Percentiles rank a stretch among this genome's conserved stretches.
Conservation (phyloP, 2,329 filamentous ascomycete species). For the Scedosporium apiospermum region DNA sequence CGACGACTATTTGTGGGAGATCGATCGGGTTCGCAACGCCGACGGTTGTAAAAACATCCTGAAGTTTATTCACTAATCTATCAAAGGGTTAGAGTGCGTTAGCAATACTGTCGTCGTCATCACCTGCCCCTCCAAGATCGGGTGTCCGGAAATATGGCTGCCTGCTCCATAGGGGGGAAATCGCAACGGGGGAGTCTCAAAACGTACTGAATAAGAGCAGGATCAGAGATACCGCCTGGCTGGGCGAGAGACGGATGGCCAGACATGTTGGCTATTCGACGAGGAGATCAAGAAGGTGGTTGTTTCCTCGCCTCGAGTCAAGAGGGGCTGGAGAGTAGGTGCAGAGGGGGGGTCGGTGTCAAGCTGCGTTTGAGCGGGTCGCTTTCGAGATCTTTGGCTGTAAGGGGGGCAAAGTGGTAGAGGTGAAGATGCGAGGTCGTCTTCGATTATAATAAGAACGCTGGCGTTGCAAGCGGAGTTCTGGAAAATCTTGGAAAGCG, state of each 20-base stretch:
- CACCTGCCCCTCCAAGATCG: not conserved
- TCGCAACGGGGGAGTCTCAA: conserved; percentile 15
- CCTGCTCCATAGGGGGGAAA: not conserved
- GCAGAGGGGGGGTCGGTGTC: not conserved
- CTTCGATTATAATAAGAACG: not conserved
- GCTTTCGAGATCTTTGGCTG: not conserved
- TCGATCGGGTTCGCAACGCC: conserved; percentile 99
- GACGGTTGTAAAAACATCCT: conserved; percentile 98
- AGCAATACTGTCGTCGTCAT: conserved; percentile 10
- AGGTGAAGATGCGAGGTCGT: not conserved
- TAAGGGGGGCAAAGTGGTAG: not conserved
- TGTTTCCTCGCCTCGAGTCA: not conserved
- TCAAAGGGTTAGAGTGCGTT: conserved; percentile 14
- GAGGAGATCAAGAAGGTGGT: not conserved
- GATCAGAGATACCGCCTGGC: conserved; percentile 55
- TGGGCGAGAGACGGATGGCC: conserved; percentile 1
- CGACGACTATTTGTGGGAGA: conserved; percentile 93
- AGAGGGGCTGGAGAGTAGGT: not conserved
- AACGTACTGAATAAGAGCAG: conserved; percentile 52
- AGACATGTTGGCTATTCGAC: conserved; percentile 4
- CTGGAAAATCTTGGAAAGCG: not conserved
- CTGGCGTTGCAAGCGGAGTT: not conserved
- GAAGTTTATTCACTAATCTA: conserved; percentile 93
- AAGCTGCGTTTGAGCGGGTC: not conserved
- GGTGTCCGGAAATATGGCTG: not conserved